A percentile compares a stretch with the other conserved stretches of the same genome.
Conservation (phyloP, 1,139 yeast species). For the Candida pseudoviswanathii region DNA sequence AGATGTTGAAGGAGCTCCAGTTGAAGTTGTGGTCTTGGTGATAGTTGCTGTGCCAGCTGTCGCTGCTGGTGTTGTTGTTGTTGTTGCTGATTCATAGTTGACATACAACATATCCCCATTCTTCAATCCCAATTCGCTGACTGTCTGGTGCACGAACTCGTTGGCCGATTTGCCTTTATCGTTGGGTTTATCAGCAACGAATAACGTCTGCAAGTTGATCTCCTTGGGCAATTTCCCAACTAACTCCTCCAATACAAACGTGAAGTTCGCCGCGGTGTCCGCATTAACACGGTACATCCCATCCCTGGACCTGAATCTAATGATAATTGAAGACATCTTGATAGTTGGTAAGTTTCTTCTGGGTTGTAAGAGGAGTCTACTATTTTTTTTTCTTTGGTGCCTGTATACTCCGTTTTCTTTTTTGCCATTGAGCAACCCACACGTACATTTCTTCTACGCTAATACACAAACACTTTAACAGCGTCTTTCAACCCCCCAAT, state of each 20-base stretch:
- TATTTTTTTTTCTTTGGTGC: neutral
- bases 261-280: conserved; percentile 50
- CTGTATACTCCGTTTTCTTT: neutral
- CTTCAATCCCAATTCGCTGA: conserved; percentile 53
- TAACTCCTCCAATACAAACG: conserved; percentile 48
- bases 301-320: conserved; percentile 81
- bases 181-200: conserved; percentile 49
- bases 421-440: conserved; percentile 7
- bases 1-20: neutral
- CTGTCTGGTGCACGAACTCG: conserved; percentile 24
- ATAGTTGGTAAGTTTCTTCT: neutral
- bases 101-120: conserved; percentile 88
- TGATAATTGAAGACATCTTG: conserved; percentile 13
- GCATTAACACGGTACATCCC: conserved; percentile 76
- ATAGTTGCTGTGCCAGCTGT: conserved; percentile 13
- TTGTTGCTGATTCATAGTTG: conserved; percentile 37
- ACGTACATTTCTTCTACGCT: neutral
- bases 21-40: neutral
- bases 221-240: conserved; percentile 31
- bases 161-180: conserved; percentile 49
- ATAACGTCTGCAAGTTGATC: conserved; percentile 34
- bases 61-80: conserved; percentile 7
- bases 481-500: conserved; percentile 16
- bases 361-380: neutral
- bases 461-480: conserved; percentile 13